Percentiles rank a stretch among this genome's conserved stretches.
phyloP scores from a whole-genome alignment of 352 stramenopile genomes.

The Globisporangium parvum region DNA sequence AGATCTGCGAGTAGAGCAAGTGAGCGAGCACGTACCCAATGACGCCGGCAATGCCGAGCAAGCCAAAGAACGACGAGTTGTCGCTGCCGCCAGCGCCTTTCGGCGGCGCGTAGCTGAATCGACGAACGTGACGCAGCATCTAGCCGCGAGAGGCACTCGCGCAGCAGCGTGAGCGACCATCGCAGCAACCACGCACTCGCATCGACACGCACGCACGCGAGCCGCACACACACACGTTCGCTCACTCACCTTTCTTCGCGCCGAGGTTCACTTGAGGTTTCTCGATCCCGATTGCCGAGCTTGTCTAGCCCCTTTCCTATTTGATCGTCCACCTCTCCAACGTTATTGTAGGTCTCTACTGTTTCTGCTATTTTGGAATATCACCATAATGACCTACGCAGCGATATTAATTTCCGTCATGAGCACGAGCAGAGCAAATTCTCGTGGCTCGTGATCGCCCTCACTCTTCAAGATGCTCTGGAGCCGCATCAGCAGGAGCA shows the following conservation, averaged over 20 bases:
- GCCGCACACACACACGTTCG: not conserved
- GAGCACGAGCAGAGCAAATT: not conserved
- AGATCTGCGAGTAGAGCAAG: not conserved
- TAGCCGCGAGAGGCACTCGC: not conserved
- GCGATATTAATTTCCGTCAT: not conserved
- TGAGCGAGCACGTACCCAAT: constrained; percentile 36
- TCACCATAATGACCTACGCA: too few species aligned
- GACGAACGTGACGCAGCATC: constrained; percentile 31
- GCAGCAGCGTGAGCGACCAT: not conserved
- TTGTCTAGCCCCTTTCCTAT: too few species aligned
- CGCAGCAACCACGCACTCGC: not conserved
- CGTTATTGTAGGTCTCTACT: too few species aligned
- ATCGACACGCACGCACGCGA: not conserved
- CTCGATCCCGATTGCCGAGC: too few species aligned
- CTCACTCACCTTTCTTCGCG: not conserved
- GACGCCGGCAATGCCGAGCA: constrained; percentile 54
- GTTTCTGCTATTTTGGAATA: too few species aligned
- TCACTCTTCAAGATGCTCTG: not conserved
- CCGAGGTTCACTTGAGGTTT: not conserved
- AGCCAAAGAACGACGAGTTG: constrained; percentile 80
- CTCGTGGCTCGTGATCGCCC: not conserved
- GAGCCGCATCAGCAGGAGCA: not conserved
- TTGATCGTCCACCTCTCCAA: too few species aligned
- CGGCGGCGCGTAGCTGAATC: constrained; percentile 65
- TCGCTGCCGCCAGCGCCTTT: constrained; percentile 53